Base-by-base conservation (phyloP, 129 eudicot genomes). In the Silybum marianum region DNA sequence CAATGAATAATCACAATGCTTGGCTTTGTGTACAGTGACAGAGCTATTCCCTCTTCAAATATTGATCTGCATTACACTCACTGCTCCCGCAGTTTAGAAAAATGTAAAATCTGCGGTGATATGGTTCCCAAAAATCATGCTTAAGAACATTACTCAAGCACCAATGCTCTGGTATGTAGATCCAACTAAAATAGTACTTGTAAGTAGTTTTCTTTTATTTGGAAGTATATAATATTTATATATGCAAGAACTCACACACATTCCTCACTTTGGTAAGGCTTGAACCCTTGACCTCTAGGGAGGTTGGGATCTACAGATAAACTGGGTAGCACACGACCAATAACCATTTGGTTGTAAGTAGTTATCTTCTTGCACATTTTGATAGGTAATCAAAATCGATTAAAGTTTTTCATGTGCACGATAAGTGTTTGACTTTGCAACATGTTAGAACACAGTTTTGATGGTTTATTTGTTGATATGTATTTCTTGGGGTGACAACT, bases 51-150 rank as follows among this genome's bases (percentile, higher is more conserved):
- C 34, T 83, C 89, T 72, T 85, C 89, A 76, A 92, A 90, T 84
- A 79, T 88, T 74, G 95, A 92, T 81, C 84, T 92, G 90, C 97
- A 92, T 77, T 85, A 69, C 82, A 91, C 91, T 74, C 95, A 92
- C 81, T 92, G 97, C 87, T 88, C 88, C 14, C 91, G 95, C 69
- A 92, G 88, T 80, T 87, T 92, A 34, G 95, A 90, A 48, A 92
- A 90, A 40, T 92, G 97, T 88, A 92, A 92, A 87, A 84, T 87
- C 1, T 92, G 95, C 25, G 87, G 85, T 42, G 93, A 92, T n/a
- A 90, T 92, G 97, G 82, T 92, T 18, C 97, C 97, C 48, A 85
- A 26, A 83, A 90, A 82, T 40, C 78, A 74, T 80, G 91, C 93
- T 4, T 95, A 92, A 73, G 95, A 92, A 75, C 97, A 92, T 78